Evolutionary conservation across 1,284 basidiomycete species (phyloP).

Genomic region (Takashimella koratensis): DNA sequence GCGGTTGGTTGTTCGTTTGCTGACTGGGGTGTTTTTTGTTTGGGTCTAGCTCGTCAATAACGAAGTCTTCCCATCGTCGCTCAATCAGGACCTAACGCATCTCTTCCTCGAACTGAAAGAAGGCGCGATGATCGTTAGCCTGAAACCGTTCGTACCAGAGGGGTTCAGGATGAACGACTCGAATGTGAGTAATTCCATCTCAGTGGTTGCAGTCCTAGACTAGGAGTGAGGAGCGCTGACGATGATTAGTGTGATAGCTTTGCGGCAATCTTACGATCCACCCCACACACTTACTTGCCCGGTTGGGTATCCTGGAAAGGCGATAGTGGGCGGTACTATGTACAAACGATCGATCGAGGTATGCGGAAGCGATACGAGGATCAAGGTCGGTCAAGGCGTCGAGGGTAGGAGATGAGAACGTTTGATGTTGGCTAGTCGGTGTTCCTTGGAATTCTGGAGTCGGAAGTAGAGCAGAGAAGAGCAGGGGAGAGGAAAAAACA

Average conservation of each 20-base stretch:
- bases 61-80: conserved; percentile 53
- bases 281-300: conserved; percentile 33
- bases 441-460: no score
- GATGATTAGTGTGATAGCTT: conserved; percentile 45
- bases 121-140: conserved; percentile 53
- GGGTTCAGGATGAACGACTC: conserved; percentile 53
- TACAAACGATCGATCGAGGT: conserved; percentile 39
- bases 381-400: conserved; percentile 22
- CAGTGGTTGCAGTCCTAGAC: neutral
- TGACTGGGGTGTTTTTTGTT: neutral
- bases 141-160: conserved; percentile 55
- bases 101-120: conserved; percentile 57
- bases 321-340: conserved; percentile 38
- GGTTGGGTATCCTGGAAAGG: conserved; percentile 49
- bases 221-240: neutral
- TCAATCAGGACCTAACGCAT: conserved; percentile 54
- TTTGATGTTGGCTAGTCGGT: no score
- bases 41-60: conserved; percentile 53
- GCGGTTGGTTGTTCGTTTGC: no score
- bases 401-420: conserved; percentile 6
- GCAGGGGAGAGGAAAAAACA: no score
- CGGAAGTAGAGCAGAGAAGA: no score
- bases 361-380: conserved; percentile 37
- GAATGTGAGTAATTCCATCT: conserved; percentile 43
- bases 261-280: conserved; percentile 36